Evolutionary conservation across 495 filamentous ascomycete species (phyloP).

Genomic region (Talaromyces stipitatus): DNA sequence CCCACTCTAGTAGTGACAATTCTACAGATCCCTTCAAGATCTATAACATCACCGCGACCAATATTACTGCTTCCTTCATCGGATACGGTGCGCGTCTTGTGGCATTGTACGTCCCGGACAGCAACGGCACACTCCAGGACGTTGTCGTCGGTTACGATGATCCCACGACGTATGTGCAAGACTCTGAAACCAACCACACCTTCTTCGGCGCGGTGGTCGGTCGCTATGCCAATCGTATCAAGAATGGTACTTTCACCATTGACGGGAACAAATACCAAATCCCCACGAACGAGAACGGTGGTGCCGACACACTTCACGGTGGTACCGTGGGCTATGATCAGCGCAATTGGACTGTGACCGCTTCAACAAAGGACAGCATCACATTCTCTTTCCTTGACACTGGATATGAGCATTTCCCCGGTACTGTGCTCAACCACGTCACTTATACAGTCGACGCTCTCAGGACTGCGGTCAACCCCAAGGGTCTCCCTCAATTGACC

Average conservation of each 20-base stretch:
- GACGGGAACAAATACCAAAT: conserved; percentile 59
- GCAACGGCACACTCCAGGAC: conserved; percentile 55
- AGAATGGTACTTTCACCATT: conserved; percentile 72
- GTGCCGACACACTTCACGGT: conserved; percentile 69
- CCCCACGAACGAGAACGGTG: conserved; percentile 62
- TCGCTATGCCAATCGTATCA: conserved; percentile 81
- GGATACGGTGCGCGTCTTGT: conserved; percentile 73
- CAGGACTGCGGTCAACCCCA: conserved; percentile 28
- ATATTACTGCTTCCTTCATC: conserved; percentile 68
- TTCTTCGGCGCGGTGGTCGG: conserved; percentile 73
- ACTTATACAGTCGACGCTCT: conserved; percentile 55
- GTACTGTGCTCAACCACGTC: conserved; percentile 69
- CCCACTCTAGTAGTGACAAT: conserved; percentile 5
- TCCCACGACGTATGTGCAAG: conserved; percentile 58
- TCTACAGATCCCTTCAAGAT: conserved; percentile 39
- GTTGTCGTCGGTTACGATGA: conserved; percentile 76
- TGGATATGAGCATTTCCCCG: conserved; percentile 70
- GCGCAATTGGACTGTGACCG: conserved; percentile 71
- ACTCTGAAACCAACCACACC: conserved; percentile 58
- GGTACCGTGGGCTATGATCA: conserved; percentile 76
- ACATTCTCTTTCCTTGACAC: conserved; percentile 75
- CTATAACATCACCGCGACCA: conserved; percentile 65
- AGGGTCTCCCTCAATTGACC: conserved; percentile 36
- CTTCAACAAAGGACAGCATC: conserved; percentile 57
- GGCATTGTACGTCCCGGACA: conserved; percentile 67